A percentile compares a stretch with the other conserved stretches of the same genome.
Evolutionary conservation across 2,329 filamentous ascomycete genomes (phyloP).

Genomic region (Stagonosporopsis vannaccii): DNA sequence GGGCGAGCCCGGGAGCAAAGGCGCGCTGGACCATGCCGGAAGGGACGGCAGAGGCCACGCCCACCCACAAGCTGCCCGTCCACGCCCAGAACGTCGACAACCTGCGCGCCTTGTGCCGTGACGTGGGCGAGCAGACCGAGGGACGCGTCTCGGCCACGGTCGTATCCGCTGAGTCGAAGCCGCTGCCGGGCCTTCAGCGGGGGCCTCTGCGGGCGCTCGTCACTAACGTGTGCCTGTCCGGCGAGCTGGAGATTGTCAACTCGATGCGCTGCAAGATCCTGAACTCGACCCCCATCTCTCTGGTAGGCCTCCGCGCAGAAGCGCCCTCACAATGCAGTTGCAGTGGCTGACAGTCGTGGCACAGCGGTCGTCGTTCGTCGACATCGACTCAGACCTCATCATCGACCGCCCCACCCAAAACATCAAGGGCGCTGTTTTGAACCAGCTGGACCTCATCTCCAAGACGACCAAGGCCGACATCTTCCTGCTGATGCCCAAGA

Average conservation of each 20-base stretch:
- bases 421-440: constrained; percentile 77
- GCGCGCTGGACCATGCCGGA: constrained; percentile 93
- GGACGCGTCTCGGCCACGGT: constrained; percentile 81
- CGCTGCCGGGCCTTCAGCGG: constrained; percentile 59
- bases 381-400: constrained; percentile 90
- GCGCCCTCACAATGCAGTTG: constrained; percentile 23
- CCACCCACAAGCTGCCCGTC: constrained; percentile 88
- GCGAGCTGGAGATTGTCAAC: constrained; percentile 84
- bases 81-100: constrained; percentile 86
- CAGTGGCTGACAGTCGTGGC: constrained; percentile 32
- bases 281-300: constrained; percentile 88
- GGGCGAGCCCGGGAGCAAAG: constrained; percentile 86
- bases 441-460: constrained; percentile 86
- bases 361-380: constrained; percentile 90
- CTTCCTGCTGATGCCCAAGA: constrained; percentile 90
- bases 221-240: constrained; percentile 90
- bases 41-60: constrained; percentile 82
- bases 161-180: constrained; percentile 78
- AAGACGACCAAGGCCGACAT: constrained; percentile 93
- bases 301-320: constrained; percentile 68
- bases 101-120: constrained; percentile 79
- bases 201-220: constrained; percentile 59
- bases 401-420: constrained; percentile 74
- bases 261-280: constrained; percentile 89
- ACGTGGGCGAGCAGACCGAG: constrained; percentile 72